Conservation (phyloP, 306 rosid species). For the Cucumis hystrix region DNA sequence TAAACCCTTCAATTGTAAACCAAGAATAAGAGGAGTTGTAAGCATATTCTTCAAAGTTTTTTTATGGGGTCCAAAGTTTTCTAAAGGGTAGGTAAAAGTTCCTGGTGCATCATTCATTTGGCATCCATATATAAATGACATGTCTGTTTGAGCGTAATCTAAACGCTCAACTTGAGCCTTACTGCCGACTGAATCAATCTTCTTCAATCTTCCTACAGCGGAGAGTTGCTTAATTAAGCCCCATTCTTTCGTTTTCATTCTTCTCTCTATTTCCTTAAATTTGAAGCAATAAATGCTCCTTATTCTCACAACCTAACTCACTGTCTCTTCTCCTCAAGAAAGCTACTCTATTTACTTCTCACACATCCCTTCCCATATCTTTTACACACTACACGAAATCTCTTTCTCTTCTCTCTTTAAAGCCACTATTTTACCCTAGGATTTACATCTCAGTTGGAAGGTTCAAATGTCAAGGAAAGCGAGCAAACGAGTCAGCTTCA, state of each 20-base stretch:
- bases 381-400: background rate
- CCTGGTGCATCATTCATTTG: background rate
- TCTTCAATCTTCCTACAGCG: background rate
- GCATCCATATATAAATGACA: background rate
- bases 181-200: background rate
- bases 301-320: background rate
- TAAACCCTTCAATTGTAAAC: background rate
- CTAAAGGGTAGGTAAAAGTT: background rate
- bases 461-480: conserved; percentile 43
- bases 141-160: background rate
- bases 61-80: background rate
- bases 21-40: background rate
- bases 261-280: conserved; percentile 10
- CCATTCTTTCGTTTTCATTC: conserved; percentile 12
- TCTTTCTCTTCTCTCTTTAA: background rate
- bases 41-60: background rate
- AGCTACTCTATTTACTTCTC: background rate
- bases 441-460: background rate
- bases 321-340: background rate
- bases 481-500: conserved; percentile 48
- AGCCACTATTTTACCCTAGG: background rate
- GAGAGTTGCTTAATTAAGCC: background rate
- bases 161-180: background rate
- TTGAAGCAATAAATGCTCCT: conserved; percentile 8
- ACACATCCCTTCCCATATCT: background rate